Conservation (phyloP, 495 filamentous ascomycete genomes). For the Trichocladium antarcticum region DNA sequence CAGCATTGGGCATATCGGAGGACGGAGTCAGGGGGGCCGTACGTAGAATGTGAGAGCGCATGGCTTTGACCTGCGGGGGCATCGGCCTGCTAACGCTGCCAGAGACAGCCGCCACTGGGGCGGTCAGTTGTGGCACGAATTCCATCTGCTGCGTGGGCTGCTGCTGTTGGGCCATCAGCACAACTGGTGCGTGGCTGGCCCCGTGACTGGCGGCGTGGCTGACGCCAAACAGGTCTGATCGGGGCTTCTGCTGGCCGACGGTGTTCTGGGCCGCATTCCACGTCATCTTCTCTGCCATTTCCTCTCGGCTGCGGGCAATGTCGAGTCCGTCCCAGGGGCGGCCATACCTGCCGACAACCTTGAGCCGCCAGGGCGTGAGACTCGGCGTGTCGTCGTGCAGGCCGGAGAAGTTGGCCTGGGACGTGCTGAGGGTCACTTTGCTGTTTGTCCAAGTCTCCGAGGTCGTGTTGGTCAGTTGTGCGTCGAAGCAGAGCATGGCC, state of each 20-base stretch:
- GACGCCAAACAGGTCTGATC: constrained; percentile 27
- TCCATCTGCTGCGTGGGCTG: too few species aligned
- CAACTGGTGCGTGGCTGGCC: too few species aligned
- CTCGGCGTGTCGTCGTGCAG: constrained; percentile 48
- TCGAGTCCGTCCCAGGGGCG: constrained; percentile 11
- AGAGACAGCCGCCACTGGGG: too few species aligned
- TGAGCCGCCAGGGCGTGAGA: constrained; percentile 51
- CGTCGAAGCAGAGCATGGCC: constrained; percentile 49
- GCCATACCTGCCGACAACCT: constrained; percentile 26
- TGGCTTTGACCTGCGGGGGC: too few species aligned
- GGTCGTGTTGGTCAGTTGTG: constrained; percentile 52
- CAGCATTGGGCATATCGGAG: too few species aligned
- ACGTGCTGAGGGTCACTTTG: constrained; percentile 55
- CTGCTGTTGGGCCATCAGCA: too few species aligned
- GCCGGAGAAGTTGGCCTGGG: constrained; percentile 52
- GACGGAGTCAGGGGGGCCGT: too few species aligned
- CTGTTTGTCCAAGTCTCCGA: constrained; percentile 59
- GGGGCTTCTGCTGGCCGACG: constrained; percentile 20
- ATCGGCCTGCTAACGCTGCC: too few species aligned
- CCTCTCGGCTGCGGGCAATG: constrained; percentile 21
- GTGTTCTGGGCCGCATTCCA: constrained; percentile 19
- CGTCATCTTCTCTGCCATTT: constrained; percentile 14
- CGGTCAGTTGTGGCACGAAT: too few species aligned
- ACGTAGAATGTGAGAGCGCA: too few species aligned
- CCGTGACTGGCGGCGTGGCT: too few species aligned